Evolutionary conservation across 768 basidiomycete genomes (phyloP), one percentile per base, ranked within the genome.

Genomic region (Trametes elegans): DNA sequence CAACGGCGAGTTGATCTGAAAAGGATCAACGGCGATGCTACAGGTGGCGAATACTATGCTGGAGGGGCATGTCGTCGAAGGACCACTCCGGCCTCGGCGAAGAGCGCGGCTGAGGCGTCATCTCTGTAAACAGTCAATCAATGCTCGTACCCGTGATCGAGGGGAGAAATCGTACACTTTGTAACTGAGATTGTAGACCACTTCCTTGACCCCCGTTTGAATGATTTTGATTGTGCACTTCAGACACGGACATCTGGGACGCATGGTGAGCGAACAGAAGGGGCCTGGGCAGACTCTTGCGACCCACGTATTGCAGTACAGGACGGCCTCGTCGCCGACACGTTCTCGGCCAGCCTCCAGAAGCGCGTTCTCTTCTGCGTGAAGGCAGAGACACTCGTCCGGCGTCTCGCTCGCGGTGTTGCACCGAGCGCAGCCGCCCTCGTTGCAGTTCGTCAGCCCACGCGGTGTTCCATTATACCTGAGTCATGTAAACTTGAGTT

Each of bases 391-490:
- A 64, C 97, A 99, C 66, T 92, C 92, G 45, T 83, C 78, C 14
- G 82, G 72, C 44, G 72, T 74, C 34, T 80, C 76, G 24, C 71
- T 71, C 2, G 73, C 74, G 18, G 79, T 81, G 64, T 88, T 88
- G 71, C 97, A 99, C 26, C 83, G 78, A 3, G 74, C 60, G 69
- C 97, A 99, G 16, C 97, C 96, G 7, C 96, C 97, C 75, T 90
- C 84, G 62, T 85, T 85, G 68, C 97, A 99, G 67, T 99, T 99
- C 34, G 62, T 78, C 41, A 97, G 74, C 1, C 94, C 93, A 7
- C 94, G 82, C 4, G 97, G 91, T 0, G 97, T 98, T 3, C 97
- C 97, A 64, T 99, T 99, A 73, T 99, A 98, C 19, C 90, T 92
- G 57, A 42, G 7, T 21, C 36, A 42, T 34, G 53, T 60, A 24